Conservation (phyloP, 2,329 filamentous ascomycete species). For the Pochonia chlamydosporia region DNA sequence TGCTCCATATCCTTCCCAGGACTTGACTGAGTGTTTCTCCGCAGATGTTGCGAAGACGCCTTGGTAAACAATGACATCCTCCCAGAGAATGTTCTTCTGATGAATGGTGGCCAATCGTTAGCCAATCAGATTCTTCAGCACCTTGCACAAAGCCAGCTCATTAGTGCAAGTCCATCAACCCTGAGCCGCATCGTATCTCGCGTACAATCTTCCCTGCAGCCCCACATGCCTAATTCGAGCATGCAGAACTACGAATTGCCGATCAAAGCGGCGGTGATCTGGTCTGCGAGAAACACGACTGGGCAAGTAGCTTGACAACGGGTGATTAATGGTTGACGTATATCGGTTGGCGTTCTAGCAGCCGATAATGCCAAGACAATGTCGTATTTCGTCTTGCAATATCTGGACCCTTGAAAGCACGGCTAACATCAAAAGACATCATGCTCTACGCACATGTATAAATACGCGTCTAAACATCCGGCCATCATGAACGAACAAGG, state of each 20-base stretch:
- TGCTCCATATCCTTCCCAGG: too few relatives aligned
- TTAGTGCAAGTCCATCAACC: neutral
- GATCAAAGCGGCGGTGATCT: neutral
- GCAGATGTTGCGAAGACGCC: too few relatives aligned
- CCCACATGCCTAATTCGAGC: neutral
- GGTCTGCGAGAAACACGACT: neutral
- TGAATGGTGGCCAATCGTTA: too few relatives aligned
- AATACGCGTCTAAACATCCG: neutral
- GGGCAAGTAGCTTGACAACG: too few relatives aligned
- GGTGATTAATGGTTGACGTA: too few relatives aligned
- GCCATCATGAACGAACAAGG: neutral
- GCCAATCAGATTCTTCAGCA: too few relatives aligned
- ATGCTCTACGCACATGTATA: neutral
- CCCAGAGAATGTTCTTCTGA: too few relatives aligned
- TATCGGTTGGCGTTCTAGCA: neutral
- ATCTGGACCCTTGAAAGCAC: neutral
- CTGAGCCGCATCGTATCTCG: conserved; percentile 12
- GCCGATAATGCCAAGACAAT: neutral
- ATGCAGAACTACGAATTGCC: neutral
- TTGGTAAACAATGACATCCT: too few relatives aligned
- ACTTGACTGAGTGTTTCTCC: too few relatives aligned
- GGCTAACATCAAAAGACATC: neutral
- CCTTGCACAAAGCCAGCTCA: too few relatives aligned
- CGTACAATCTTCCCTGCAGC: neutral
- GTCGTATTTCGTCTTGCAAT: neutral